Evolutionary conservation across 495 filamentous ascomycete species (phyloP).

Genomic region (Thermochaetoides thermophila): DNA sequence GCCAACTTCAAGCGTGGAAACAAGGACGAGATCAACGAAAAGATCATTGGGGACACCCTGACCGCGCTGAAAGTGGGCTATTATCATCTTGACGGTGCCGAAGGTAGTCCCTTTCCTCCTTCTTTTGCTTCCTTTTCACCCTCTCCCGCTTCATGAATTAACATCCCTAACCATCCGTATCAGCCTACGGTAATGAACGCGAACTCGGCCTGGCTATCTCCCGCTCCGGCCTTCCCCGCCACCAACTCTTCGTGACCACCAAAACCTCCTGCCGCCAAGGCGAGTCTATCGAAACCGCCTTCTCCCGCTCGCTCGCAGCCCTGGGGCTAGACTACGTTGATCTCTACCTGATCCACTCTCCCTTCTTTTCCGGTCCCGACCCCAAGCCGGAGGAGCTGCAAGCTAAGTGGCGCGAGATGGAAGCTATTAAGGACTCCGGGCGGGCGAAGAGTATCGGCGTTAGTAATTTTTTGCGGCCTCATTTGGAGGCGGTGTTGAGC

Average conservation of each 20-base stretch:
- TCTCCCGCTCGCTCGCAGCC: slow-evolving; percentile 57
- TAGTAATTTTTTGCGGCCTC: slow-evolving; percentile 56
- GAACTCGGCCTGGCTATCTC: slow-evolving; percentile 65
- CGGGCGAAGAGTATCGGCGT: slow-evolving; percentile 69
- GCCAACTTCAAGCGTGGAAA: slow-evolving; percentile 25
- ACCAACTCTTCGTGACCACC: slow-evolving; percentile 62
- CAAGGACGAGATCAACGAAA: slow-evolving; percentile 30
- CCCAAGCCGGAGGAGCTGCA: slow-evolving; percentile 43
- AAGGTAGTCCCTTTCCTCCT: slow-evolving; percentile 26
- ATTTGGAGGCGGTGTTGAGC: slow-evolving; percentile 53
- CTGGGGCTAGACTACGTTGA: slow-evolving; percentile 71
- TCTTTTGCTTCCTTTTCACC: neutral
- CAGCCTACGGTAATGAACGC: slow-evolving; percentile 64
- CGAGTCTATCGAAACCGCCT: slow-evolving; percentile 46
- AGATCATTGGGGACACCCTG: slow-evolving; percentile 44
- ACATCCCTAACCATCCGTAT: neutral
- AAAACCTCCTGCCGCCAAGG: slow-evolving; percentile 45
- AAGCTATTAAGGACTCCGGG: slow-evolving; percentile 54
- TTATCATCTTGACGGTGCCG: slow-evolving; percentile 65
- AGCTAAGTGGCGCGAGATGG: slow-evolving; percentile 61
- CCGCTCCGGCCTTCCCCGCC: slow-evolving; percentile 46
- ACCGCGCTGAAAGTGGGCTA: slow-evolving; percentile 58
- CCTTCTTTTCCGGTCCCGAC: slow-evolving; percentile 50
- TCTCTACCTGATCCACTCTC: slow-evolving; percentile 68
- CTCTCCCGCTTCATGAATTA: too few species aligned